Percentiles rank a stretch among this genome's conserved stretches.
Conservation (phyloP, 2,329 filamentous ascomycete species). For the Microsporum audouinii region DNA sequence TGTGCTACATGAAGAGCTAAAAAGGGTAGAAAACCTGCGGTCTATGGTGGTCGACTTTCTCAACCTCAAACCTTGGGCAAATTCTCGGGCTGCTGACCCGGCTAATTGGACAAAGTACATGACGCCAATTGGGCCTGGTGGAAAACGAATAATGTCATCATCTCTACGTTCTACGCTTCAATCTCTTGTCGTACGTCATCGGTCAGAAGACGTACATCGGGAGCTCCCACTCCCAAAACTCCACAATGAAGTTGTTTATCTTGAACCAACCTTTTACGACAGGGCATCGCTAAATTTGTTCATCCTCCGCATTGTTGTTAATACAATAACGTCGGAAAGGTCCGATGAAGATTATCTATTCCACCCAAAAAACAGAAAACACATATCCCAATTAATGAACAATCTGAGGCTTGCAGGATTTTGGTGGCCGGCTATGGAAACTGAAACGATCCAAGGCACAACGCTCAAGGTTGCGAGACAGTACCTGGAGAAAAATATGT, state of each 20-base stretch:
- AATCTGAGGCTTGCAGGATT: constrained; percentile 79
- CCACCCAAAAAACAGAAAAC: constrained; percentile 58
- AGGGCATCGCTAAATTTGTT: constrained; percentile 75
- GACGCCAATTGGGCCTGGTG: constrained; percentile 47
- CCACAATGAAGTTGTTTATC: constrained; percentile 56
- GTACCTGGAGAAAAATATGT: constrained; percentile 54
- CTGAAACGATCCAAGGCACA: constrained; percentile 46
- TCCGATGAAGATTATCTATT: constrained; percentile 82
- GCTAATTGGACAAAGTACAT: constrained; percentile 65
- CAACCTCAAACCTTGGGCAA: constrained; percentile 67
- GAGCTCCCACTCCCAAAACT: constrained; percentile 59
- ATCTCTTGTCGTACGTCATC: constrained; percentile 70
- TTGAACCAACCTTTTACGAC: constrained; percentile 77
- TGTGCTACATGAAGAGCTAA: constrained; percentile 41
- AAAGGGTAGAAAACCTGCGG: constrained; percentile 56
- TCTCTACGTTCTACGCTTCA: constrained; percentile 58
- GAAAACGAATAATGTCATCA: constrained; percentile 33
- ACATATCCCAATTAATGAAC: constrained; percentile 55
- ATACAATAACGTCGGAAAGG: constrained; percentile 77
- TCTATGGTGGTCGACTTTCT: constrained; percentile 59
- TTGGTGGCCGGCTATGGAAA: constrained; percentile 67
- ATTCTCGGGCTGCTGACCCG: constrained; percentile 46
- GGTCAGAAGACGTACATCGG: constrained; percentile 54
- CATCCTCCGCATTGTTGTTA: constrained; percentile 70
- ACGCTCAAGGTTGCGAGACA: constrained; percentile 54